These are phyloP conservation scores for Aspergillus cavernicola DNA, from an alignment of 495 filamentous ascomycete species.

Conservation along the genomic window DNA sequence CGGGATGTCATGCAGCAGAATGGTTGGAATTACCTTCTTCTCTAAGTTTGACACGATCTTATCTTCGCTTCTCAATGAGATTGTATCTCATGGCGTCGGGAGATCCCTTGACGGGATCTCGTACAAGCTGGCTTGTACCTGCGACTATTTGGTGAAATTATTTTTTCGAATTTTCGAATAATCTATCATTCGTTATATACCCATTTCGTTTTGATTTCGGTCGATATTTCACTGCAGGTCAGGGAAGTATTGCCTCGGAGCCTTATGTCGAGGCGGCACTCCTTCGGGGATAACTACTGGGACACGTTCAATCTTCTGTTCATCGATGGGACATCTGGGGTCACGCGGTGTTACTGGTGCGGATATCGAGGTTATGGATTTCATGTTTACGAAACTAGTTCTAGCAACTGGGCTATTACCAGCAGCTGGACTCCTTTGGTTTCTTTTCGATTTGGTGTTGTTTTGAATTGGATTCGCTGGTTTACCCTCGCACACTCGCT, in stretches of 20 bases:
- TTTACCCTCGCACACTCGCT: slow-evolving; percentile 8
- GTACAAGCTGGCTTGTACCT: slow-evolving; percentile 20
- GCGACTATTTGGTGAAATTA: slow-evolving; percentile 13
- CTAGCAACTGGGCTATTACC: neutral
- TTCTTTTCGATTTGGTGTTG: neutral
- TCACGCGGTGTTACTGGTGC: slow-evolving; percentile 7
- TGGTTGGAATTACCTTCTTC: slow-evolving; percentile 88
- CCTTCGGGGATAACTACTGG: slow-evolving; percentile 13
- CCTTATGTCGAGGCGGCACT: slow-evolving; percentile 12
- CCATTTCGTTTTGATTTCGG: slow-evolving; percentile 7
- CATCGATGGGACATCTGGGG: slow-evolving; percentile 1
- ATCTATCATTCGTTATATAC: slow-evolving; percentile 12
- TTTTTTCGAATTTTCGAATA: slow-evolving; percentile 5
- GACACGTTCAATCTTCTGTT: slow-evolving; percentile 8
- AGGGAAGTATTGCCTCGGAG: slow-evolving; percentile 6
- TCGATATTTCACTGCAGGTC: slow-evolving; percentile 14
- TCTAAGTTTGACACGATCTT: slow-evolving; percentile 45
- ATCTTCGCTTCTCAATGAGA: slow-evolving; percentile 15
- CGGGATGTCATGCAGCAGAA: slow-evolving; percentile 90
- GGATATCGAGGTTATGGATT: neutral
- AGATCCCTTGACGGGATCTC: slow-evolving; percentile 19
- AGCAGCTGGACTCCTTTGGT: neutral
- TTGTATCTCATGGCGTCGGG: slow-evolving; percentile 15
- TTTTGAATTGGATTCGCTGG: neutral
- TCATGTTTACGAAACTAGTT: neutral